Evolutionary conservation across 148 eudicot species (phyloP).

Genomic region (Arctostaphylos glauca): DNA sequence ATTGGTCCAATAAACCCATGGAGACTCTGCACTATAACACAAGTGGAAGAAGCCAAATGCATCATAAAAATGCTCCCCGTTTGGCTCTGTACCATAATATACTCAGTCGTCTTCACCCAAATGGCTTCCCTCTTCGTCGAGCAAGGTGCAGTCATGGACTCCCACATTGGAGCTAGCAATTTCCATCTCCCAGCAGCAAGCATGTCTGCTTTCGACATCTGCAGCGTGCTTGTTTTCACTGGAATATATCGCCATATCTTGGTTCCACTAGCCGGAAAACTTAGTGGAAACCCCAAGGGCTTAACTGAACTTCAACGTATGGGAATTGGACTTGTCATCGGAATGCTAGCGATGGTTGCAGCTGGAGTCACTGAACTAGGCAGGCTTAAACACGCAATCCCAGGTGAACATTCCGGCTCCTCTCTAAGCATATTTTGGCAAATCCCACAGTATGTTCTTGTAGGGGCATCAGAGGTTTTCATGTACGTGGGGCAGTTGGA

Average conservation of each 20-base stretch:
- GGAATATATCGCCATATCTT: slow-evolving; percentile 58
- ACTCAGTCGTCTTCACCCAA: slow-evolving; percentile 89
- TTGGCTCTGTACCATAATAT: slow-evolving; percentile 90
- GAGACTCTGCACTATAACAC: slow-evolving; percentile 79
- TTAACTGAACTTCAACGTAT: slow-evolving; percentile 85
- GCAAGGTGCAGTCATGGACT: slow-evolving; percentile 85
- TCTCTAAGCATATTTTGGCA: slow-evolving; percentile 72
- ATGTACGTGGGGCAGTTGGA: slow-evolving; percentile 93
- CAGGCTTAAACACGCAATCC: slow-evolving; percentile 43
- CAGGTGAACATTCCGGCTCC: slow-evolving; percentile 31
- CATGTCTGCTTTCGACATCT: slow-evolving; percentile 78
- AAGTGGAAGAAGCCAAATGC: slow-evolving; percentile 94
- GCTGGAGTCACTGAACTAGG: slow-evolving; percentile 68
- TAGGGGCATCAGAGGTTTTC: slow-evolving; percentile 85
- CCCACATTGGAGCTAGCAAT: slow-evolving; percentile 27
- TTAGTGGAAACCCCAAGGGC: slow-evolving; percentile 67
- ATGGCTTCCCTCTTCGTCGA: slow-evolving; percentile 97
- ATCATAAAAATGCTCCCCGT: slow-evolving; percentile 70
- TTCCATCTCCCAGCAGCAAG: slow-evolving; percentile 81
- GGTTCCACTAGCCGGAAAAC: slow-evolving; percentile 50
- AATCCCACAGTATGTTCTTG: slow-evolving; percentile 78
- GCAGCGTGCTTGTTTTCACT: slow-evolving; percentile 69
- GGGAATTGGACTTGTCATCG: slow-evolving; percentile 78
- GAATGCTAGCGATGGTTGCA: slow-evolving; percentile 67
- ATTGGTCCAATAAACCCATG: slow-evolving; percentile 48